These are phyloP conservation scores for Phytophthora crassamura DNA, from an alignment of 352 stramenopile species.

Conservation along the genomic window DNA sequence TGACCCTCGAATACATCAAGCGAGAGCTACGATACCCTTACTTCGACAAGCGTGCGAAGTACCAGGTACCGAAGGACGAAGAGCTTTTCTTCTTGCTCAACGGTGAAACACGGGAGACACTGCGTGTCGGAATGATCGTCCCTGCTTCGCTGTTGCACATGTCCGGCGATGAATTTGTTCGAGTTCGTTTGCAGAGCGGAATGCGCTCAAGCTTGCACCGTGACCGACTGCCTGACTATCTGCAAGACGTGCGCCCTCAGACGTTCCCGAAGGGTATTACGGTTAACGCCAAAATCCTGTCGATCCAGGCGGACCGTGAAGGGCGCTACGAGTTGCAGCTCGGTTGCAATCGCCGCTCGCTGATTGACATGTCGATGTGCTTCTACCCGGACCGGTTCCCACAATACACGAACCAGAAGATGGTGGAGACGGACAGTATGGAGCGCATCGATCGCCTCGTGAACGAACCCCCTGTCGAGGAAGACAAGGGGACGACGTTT, in stretches of 20 bases:
- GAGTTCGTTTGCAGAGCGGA: constrained; percentile 84
- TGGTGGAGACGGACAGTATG: constrained; percentile 73
- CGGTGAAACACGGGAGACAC: constrained; percentile 81
- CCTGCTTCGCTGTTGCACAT: constrained; percentile 87
- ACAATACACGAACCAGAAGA: constrained; percentile 56
- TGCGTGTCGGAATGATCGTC: constrained; percentile 87
- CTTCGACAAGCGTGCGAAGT: constrained; percentile 89
- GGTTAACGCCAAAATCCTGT: constrained; percentile 87
- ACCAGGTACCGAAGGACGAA: constrained; percentile 83
- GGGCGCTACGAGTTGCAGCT: constrained; percentile 80
- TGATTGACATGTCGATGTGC: constrained; percentile 78
- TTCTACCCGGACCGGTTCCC: constrained; percentile 71
- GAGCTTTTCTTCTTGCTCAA: constrained; percentile 90
- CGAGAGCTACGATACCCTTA: constrained; percentile 90
- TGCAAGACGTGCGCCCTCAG: constrained; percentile 64
- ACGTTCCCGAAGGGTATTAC: constrained; percentile 85
- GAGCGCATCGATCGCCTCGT: constrained; percentile 77
- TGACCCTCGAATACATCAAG: constrained; percentile 91
- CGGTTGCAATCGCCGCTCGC: constrained; percentile 74
- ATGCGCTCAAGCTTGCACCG: constrained; percentile 82
- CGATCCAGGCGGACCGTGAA: constrained; percentile 73
- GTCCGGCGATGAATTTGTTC: constrained; percentile 84
- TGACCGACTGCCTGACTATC: constrained; percentile 83
- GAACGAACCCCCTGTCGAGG: constrained; percentile 75
- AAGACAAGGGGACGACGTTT: constrained; percentile 69